Evolutionary conservation across 139 green algal genomes (phyloP), one percentile per base, ranked within the genome.

Genomic region (Chlorella sp.): DNA sequence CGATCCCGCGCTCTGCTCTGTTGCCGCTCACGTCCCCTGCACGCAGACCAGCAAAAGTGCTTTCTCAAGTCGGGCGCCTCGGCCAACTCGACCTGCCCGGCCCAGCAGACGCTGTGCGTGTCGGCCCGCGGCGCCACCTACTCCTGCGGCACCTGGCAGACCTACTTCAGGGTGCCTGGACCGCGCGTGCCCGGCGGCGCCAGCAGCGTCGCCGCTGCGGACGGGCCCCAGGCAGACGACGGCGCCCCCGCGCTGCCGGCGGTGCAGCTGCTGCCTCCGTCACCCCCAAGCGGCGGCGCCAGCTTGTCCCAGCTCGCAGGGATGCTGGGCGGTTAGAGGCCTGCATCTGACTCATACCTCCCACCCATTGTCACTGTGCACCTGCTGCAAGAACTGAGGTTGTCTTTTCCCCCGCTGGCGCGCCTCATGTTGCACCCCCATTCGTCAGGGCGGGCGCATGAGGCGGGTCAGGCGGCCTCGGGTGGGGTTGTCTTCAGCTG

Each of bases 71-170:
- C 19, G 0, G 74, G 61, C 0, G 68, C 48, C 33, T 0, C 19
- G 60, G 56, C 5, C n/a, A 59, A n/a, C n/a, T n/a, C n/a, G 5
- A 77, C 56, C 0, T 83, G 80, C 71, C n/a, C 67, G n/a, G 48
- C 60, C 4, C n/a, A 65, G 5, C 45, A 43, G 14, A 72, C 43
- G 27, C 27, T 67, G 41, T 86, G 81, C 58, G 62, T 80, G 21
- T 64, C 48, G 17, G 61, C 62, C 21, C 67, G 73, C 5, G 79
- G 80, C 21, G 27, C 77, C 36, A 29, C 43, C 9, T 90, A 86
- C 76, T 73, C 45, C 8, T 90, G 83, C 56, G 84, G 84, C 29
- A 35, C 50, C 25, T 90, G 80, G 84, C 72, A 90, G 64, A 90
- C 84, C 5, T 90, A 88, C 71, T 88, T 76, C 59, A 61, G 76